Evolutionary conservation across 495 filamentous ascomycete genomes (phyloP).

Genomic region (Cercophora scortea): DNA sequence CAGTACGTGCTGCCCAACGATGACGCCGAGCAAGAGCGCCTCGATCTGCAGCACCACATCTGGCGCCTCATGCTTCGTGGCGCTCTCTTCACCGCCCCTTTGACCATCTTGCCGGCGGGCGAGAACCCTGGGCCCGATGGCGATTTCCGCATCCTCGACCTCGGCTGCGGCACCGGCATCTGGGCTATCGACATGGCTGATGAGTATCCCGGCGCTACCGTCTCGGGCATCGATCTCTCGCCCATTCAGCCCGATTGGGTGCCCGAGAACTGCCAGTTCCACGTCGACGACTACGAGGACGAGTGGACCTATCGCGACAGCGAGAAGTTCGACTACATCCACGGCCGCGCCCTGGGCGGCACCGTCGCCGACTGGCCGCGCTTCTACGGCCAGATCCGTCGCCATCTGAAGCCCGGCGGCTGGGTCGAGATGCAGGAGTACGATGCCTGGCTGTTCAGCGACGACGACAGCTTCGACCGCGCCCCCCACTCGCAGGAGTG

Average conservation of each 20-base stretch:
- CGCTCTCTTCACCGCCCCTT: conserved; percentile 40
- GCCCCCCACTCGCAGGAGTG: conserved; percentile 35
- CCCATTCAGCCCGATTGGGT: conserved; percentile 20
- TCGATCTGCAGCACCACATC: conserved; percentile 20
- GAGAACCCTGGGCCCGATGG: not conserved
- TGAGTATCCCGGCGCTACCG: conserved; percentile 21
- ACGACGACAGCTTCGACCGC: conserved; percentile 41
- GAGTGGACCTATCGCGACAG: conserved; percentile 45
- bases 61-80: conserved; percentile 9
- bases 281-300: conserved; percentile 51
- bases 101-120: conserved; percentile 28
- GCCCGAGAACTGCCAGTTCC: conserved; percentile 44
- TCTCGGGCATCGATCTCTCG: conserved; percentile 41
- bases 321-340: conserved; percentile 52
- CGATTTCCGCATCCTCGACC: conserved; percentile 37
- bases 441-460: conserved; percentile 35
- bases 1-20: conserved; percentile 22
- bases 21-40: conserved; percentile 18
- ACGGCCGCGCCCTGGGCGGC: conserved; percentile 48
- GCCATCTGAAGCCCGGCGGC: conserved; percentile 50
- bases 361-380: conserved; percentile 51
- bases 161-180: conserved; percentile 56
- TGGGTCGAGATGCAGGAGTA: conserved; percentile 52
- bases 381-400: conserved; percentile 41
- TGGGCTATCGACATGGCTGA: conserved; percentile 49